These are phyloP conservation scores for Aspergillus quadrilineatus DNA, from an alignment of 2,329 filamentous ascomycete genomes.

Conservation along the genomic window DNA sequence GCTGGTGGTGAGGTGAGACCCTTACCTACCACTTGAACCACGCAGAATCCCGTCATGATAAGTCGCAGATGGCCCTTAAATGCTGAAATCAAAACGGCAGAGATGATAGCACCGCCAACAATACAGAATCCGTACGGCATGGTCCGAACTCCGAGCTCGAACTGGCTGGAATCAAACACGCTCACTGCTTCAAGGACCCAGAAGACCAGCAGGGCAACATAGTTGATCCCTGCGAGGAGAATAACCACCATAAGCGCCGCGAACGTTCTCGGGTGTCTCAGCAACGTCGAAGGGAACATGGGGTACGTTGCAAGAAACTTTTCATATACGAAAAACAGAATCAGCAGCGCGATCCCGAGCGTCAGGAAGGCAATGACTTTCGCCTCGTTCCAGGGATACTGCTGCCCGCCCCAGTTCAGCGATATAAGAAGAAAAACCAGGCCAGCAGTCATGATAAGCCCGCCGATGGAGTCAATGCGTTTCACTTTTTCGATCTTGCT, in stretches of 20 bases:
- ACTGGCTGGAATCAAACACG: slow-evolving; percentile 4
- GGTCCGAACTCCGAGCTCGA: not conserved
- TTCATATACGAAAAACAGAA: slow-evolving; percentile 1
- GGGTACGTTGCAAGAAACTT: slow-evolving; percentile 1
- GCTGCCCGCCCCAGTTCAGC: slow-evolving; percentile 5
- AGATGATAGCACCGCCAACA: slow-evolving; percentile 6
- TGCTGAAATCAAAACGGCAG: slow-evolving; percentile 1
- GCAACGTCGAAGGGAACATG: slow-evolving; percentile 4
- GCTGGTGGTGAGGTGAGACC: too few relatives aligned
- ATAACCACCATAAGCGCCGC: slow-evolving; percentile 8
- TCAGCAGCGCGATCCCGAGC: not conserved
- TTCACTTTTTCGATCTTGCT: not conserved
- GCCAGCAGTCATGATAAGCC: slow-evolving; percentile 3
- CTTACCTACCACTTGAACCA: slow-evolving; percentile 3
- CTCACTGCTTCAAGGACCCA: slow-evolving; percentile 2
- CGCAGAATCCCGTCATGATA: slow-evolving; percentile 5
- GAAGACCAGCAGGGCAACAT: slow-evolving; percentile 8
- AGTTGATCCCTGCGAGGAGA: slow-evolving; percentile 9
- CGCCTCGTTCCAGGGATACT: slow-evolving; percentile 2
- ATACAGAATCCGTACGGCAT: slow-evolving; percentile 9
- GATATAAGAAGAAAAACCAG: slow-evolving; percentile 3
- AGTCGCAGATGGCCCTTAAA: slow-evolving; percentile 1
- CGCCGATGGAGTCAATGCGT: slow-evolving; percentile 1
- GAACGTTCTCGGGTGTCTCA: not conserved
- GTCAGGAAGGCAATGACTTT: slow-evolving; percentile 3